Evolutionary conservation across 2,329 filamentous ascomycete species (phyloP).

Genomic region (Colletotrichum lini): DNA sequence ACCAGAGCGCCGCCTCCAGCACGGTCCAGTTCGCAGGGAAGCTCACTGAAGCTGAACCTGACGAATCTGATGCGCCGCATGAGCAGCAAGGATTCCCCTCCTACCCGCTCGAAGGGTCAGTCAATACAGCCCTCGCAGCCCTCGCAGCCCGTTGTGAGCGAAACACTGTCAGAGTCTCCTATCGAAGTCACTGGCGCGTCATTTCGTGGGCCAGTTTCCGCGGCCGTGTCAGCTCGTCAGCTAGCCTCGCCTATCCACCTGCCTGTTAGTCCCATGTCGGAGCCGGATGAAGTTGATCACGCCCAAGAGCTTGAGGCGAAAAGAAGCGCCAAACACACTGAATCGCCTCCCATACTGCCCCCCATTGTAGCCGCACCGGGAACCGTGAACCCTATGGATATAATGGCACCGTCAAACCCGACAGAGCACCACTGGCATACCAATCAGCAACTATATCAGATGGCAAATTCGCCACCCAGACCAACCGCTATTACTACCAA

Average conservation of each 20-base stretch:
- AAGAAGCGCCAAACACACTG: background rate
- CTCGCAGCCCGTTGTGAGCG: conserved; percentile 26
- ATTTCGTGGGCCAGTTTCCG: conserved; percentile 8
- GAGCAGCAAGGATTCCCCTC: conserved; percentile 43
- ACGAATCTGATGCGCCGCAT: conserved; percentile 54
- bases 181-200: conserved; percentile 45
- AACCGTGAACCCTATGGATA: conserved; percentile 68
- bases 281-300: conserved; percentile 18
- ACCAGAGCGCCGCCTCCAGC: conserved; percentile 37
- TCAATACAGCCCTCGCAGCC: conserved; percentile 31
- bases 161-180: conserved; percentile 49
- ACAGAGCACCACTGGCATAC: conserved; percentile 52
- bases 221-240: conserved; percentile 1
- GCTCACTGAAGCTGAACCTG: conserved; percentile 54
- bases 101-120: conserved; percentile 18
- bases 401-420: conserved; percentile 61
- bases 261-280: conserved; percentile 32
- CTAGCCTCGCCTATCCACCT: conserved; percentile 32
- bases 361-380: conserved; percentile 56
- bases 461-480: conserved; percentile 44
- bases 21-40: conserved; percentile 51
- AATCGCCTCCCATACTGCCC: conserved; percentile 46
- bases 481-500: conserved; percentile 45
- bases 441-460: conserved; percentile 53
- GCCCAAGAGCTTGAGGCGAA: conserved; percentile 13